These are phyloP conservation scores for Berberis thunbergii DNA, from an alignment of 164 flowering plant species.

Conservation along the genomic window DNA sequence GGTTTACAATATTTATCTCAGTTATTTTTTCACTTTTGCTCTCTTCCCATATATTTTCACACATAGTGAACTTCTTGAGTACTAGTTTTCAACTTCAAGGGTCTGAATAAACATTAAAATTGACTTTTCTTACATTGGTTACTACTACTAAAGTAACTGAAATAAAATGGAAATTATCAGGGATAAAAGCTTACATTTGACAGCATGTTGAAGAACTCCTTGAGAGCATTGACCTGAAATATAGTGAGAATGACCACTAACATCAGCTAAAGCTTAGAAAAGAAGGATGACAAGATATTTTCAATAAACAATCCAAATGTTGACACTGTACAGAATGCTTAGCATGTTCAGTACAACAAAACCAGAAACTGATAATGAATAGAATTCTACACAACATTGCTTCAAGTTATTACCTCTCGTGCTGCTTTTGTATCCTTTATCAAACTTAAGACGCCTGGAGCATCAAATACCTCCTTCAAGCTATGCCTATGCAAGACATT, in stretches of 20 bases:
- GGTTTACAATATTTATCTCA: no score
- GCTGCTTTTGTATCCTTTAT: constrained; percentile 99
- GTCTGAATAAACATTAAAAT: no score
- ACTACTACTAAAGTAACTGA: no score
- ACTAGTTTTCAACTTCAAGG: no score
- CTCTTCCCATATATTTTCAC: no score
- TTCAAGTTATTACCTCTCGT: constrained; percentile 54
- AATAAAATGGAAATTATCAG: not conserved
- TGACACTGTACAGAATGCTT: no score
- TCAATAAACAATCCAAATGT: no score
- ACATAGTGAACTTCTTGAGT: no score
- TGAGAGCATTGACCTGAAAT: constrained; percentile 72
- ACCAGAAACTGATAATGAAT: not conserved
- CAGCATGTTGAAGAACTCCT: constrained; percentile 89
- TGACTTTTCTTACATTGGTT: no score
- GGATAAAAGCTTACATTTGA: constrained; percentile 75
- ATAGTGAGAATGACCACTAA: not conserved
- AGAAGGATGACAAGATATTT: not conserved
- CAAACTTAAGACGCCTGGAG: constrained; percentile 82
- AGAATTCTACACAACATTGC: not conserved
- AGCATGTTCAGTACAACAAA: not conserved
- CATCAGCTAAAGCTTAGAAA: not conserved
- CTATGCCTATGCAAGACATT: constrained; percentile 57
- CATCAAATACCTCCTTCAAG: constrained; percentile 84
- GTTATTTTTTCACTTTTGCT: no score